A percentile compares a stretch with the other conserved stretches of the same genome.
phyloP scores from a whole-genome alignment of 345 rosid species.

The Arabidopsis suecica region DNA sequence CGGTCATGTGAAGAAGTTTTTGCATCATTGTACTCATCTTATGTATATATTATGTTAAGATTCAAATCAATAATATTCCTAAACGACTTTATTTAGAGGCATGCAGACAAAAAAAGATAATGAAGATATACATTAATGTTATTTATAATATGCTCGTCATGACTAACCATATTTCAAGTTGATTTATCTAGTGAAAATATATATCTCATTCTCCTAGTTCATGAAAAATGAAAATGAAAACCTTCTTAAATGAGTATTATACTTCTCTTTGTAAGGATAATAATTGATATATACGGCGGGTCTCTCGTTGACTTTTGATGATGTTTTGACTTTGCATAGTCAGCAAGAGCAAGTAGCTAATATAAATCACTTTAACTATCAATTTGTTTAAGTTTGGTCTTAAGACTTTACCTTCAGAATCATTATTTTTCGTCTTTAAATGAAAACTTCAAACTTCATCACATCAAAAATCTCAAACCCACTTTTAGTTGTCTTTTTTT shows the following conservation, averaged over 20 bases:
- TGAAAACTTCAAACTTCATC: neutral
- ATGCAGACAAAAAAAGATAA: neutral
- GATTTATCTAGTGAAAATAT: neutral
- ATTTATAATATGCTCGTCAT: slow-evolving; percentile 2
- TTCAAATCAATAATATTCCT: neutral
- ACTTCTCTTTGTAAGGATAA: no score
- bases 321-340: slow-evolving; percentile 14
- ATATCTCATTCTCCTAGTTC: neutral
- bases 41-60: slow-evolving; percentile 5
- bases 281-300: slow-evolving; percentile 15
- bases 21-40: neutral
- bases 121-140: neutral
- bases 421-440: neutral
- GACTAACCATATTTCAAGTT: slow-evolving; percentile 21
- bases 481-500: neutral
- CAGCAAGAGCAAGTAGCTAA: slow-evolving; percentile 32
- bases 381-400: slow-evolving; percentile 23
- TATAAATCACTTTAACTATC: slow-evolving; percentile 14
- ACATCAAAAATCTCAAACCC: neutral
- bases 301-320: slow-evolving; percentile 12
- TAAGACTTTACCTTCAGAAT: neutral
- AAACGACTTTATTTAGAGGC: neutral
- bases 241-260: neutral
- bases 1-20: slow-evolving; percentile 4
- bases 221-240: neutral